phyloP scores from a whole-genome alignment of 2,329 filamentous ascomycete genomes.

The Xylaria multiplex region DNA sequence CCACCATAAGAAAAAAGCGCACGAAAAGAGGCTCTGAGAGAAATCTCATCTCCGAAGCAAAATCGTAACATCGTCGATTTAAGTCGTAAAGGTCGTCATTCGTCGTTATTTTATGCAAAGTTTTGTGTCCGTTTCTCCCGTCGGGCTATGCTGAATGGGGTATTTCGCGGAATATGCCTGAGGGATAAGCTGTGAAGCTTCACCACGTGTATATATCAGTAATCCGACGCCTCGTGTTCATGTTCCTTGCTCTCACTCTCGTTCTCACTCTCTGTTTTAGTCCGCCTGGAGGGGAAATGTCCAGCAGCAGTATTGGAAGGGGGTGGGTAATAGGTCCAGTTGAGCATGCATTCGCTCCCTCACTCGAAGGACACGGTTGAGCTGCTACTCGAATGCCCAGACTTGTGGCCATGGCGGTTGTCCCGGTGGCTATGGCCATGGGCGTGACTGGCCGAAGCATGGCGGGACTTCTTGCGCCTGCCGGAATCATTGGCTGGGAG shows the following conservation, averaged over 20 bases:
- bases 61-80: slow-evolving; percentile 45
- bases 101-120: slow-evolving; percentile 50
- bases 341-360: slow-evolving; percentile 38
- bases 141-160: slow-evolving; percentile 46
- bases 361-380: slow-evolving; percentile 70
- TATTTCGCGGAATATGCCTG: slow-evolving; percentile 49
- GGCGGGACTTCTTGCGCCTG: slow-evolving; percentile 64
- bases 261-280: slow-evolving; percentile 33
- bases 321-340: slow-evolving; percentile 19
- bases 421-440: slow-evolving; percentile 57
- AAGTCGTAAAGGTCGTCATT: slow-evolving; percentile 48
- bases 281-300: slow-evolving; percentile 42
- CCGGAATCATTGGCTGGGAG: slow-evolving; percentile 66
- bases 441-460: slow-evolving; percentile 55
- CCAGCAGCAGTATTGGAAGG: slow-evolving; percentile 37
- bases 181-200: slow-evolving; percentile 52
- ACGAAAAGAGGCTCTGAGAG: slow-evolving; percentile 27
- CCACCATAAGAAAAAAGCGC: slow-evolving; percentile 34
- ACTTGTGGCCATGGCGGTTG: slow-evolving; percentile 61
- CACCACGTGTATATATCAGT: slow-evolving; percentile 51
- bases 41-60: slow-evolving; percentile 38
- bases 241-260: slow-evolving; percentile 32
- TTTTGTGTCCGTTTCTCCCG: slow-evolving; percentile 46
- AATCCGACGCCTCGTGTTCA: slow-evolving; percentile 43
- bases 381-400: slow-evolving; percentile 70